phyloP scores from a whole-genome alignment of 169 alveolate species.

The Cryptosporidium tyzzeri region DNA sequence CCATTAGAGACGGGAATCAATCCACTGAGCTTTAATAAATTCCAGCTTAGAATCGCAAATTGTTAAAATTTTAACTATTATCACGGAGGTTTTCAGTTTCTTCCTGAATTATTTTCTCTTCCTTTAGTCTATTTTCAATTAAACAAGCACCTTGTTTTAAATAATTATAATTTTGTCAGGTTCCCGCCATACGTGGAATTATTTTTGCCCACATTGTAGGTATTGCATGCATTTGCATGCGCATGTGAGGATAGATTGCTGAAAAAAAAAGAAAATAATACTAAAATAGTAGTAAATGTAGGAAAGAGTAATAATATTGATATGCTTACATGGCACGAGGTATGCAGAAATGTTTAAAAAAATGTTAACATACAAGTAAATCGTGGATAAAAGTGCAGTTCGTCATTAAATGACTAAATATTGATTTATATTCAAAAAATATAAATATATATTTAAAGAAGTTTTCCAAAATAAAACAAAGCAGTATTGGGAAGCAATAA shows the following conservation, averaged over 20 bases:
- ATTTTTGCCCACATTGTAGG: constrained; percentile 41
- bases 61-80: neutral
- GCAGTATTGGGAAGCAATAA: neutral
- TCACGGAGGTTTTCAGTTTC: neutral
- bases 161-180: neutral
- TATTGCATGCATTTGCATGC: constrained; percentile 48
- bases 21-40: neutral
- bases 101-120: neutral
- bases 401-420: constrained; percentile 62
- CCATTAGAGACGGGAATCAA: neutral
- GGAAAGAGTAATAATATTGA: constrained; percentile 46
- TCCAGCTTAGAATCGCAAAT: neutral
- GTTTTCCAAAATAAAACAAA: neutral
- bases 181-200: constrained; percentile 67
- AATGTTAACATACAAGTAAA: constrained; percentile 49
- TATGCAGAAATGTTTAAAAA: constrained; percentile 36
- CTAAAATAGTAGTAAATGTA: constrained; percentile 10
- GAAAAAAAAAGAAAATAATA: constrained; percentile 25
- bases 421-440: neutral
- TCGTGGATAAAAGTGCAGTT: constrained; percentile 56
- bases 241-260: constrained; percentile 31
- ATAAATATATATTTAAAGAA: constrained; percentile 2
- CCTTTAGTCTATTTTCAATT: neutral
- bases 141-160: neutral
- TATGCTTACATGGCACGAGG: constrained; percentile 69